These are phyloP conservation scores for Beauveria bassiana DNA, from an alignment of 2,329 filamentous ascomycete species.

Conservation along the genomic window DNA sequence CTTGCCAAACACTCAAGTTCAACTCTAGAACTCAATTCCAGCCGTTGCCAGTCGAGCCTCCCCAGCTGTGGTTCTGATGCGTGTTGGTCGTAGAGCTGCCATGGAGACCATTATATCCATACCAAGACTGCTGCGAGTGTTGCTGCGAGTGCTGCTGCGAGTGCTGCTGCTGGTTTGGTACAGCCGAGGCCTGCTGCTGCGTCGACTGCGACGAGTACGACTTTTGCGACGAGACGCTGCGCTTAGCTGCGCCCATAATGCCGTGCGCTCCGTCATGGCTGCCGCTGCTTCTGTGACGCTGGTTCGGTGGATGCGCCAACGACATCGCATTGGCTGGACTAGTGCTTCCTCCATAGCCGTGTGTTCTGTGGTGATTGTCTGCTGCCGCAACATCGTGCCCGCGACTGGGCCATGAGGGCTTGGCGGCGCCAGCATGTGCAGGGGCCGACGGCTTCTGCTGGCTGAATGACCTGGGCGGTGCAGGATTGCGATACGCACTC, in stretches of 20 bases:
- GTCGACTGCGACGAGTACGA: neutral
- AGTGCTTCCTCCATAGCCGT: neutral
- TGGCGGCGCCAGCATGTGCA: neutral
- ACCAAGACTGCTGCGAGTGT: neutral
- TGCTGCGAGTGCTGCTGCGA: neutral
- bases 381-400: neutral
- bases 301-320: neutral
- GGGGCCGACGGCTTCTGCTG: neutral
- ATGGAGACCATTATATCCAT: conserved; percentile 1
- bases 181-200: neutral
- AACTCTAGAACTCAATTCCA: neutral
- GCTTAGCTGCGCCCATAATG: neutral
- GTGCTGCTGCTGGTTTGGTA: neutral
- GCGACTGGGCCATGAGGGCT: neutral
- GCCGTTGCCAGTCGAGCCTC: neutral
- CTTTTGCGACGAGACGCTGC: neutral
- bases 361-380: neutral
- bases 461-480: neutral
- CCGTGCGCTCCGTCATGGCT: neutral
- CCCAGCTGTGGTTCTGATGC: neutral
- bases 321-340: neutral
- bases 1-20: neutral
- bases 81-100: neutral
- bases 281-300: neutral
- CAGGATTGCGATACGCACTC: neutral